Percentiles rank a stretch among this genome's conserved stretches.
Evolutionary conservation across 768 basidiomycete species (phyloP).

Genomic region (Russula griseocarnosa): DNA sequence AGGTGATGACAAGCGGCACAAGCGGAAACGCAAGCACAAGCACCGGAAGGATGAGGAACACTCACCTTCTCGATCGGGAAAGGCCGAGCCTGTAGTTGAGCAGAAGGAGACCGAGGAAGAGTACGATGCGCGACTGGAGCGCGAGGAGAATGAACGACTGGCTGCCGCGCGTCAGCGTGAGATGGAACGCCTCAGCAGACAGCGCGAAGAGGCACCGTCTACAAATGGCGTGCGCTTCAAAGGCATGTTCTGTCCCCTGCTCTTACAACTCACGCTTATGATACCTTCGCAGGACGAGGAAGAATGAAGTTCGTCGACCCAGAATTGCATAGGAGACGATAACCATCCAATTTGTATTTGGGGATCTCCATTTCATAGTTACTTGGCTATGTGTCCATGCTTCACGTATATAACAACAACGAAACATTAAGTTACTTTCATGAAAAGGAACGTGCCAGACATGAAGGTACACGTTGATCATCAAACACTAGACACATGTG

Average conservation of each 20-base stretch:
- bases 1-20: slow-evolving; percentile 25
- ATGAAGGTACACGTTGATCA: slow-evolving; percentile 22
- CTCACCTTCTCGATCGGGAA: slow-evolving; percentile 21
- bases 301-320: slow-evolving; percentile 67
- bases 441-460: slow-evolving; percentile 13
- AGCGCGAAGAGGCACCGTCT: slow-evolving; percentile 34
- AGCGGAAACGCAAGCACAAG: slow-evolving; percentile 32
- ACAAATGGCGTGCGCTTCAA: slow-evolving; percentile 60
- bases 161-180: slow-evolving; percentile 46
- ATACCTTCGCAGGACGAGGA: slow-evolving; percentile 46
- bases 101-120: slow-evolving; percentile 62
- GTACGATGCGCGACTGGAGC: slow-evolving; percentile 63
- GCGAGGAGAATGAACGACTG: slow-evolving; percentile 59
- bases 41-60: slow-evolving; percentile 32
- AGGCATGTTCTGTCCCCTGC: slow-evolving; percentile 38
- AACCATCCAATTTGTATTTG: slow-evolving; percentile 5
- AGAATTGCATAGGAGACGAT: slow-evolving; percentile 39
- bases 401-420: slow-evolving; percentile 16
- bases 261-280: slow-evolving; percentile 8
- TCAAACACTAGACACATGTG: slow-evolving; percentile 15
- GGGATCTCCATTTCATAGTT: background rate
- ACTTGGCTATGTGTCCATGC: slow-evolving; percentile 7
- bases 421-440: slow-evolving; percentile 24
- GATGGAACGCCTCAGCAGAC: slow-evolving; percentile 46
- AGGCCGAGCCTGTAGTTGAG: slow-evolving; percentile 4